A percentile compares a stretch with the other conserved stretches of the same genome.
Evolutionary conservation across 495 filamentous ascomycete genomes (phyloP).

Genomic region (Neurospora hispaniola): DNA sequence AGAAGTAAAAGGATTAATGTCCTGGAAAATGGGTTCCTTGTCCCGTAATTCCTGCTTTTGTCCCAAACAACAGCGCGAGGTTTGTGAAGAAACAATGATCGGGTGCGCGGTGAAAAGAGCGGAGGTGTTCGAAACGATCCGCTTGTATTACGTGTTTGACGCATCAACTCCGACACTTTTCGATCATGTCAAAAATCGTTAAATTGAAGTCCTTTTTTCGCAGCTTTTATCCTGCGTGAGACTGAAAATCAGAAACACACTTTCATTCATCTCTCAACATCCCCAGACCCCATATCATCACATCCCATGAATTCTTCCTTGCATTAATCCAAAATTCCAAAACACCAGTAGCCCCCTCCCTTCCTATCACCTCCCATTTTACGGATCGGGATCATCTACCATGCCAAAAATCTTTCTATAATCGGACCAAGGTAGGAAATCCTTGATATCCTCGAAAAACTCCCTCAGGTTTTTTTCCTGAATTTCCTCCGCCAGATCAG

Average conservation of each 20-base stretch:
- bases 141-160: neutral
- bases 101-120: neutral
- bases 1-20: neutral
- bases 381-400: neutral
- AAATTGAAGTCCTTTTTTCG: neutral
- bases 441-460: neutral
- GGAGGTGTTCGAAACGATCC: neutral
- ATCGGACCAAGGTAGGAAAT: neutral
- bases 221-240: too few species aligned
- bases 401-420: neutral
- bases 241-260: too few species aligned
- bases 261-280: too few species aligned
- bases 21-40: too few species aligned
- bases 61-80: too few species aligned
- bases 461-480: neutral
- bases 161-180: neutral
- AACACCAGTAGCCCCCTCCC: neutral
- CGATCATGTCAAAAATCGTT: neutral
- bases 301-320: neutral
- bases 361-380: neutral
- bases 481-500: neutral
- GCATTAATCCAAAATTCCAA: neutral
- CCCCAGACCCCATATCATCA: too few species aligned
- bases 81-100: too few species aligned
- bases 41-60: too few species aligned